These are phyloP conservation scores for Aspergillus heteromorphus DNA, from an alignment of 495 filamentous ascomycete species.

Conservation along the genomic window DNA sequence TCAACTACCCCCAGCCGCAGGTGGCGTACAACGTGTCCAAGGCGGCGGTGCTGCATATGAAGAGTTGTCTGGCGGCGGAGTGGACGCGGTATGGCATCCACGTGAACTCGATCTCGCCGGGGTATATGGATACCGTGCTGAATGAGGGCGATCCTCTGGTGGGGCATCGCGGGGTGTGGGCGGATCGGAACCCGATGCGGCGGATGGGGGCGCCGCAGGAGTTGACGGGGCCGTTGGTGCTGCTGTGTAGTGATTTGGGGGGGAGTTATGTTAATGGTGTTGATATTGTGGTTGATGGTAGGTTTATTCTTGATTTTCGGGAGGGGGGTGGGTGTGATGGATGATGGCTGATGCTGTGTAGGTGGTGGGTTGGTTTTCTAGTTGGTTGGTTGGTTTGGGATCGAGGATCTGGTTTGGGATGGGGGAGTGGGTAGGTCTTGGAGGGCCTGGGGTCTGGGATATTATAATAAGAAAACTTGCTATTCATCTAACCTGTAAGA, in stretches of 20 bases:
- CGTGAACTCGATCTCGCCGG: constrained; percentile 62
- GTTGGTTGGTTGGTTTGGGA: too few species aligned
- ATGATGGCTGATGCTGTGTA: too few species aligned
- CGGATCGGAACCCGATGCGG: constrained; percentile 58
- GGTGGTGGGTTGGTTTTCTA: too few species aligned
- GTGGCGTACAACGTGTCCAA: constrained; percentile 41
- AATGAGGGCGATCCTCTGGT: constrained; percentile 60
- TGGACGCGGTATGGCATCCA: constrained; percentile 54
- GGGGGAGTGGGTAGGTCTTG: too few species aligned
- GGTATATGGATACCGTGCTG: constrained; percentile 74
- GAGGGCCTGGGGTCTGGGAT: too few species aligned
- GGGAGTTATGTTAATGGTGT: constrained; percentile 65
- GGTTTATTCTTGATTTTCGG: too few species aligned
- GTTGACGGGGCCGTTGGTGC: constrained; percentile 59
- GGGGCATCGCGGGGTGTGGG: constrained; percentile 52
- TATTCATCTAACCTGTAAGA: too few species aligned
- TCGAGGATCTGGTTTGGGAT: too few species aligned
- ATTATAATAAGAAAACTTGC: too few species aligned
- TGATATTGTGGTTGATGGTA: constrained; percentile 56
- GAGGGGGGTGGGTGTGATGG: too few species aligned
- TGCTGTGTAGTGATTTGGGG: constrained; percentile 53
- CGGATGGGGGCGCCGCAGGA: constrained; percentile 64
- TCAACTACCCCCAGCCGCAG: constrained; percentile 45
- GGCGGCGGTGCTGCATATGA: constrained; percentile 30
- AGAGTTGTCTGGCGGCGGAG: constrained; percentile 33